A percentile compares a stretch with the other conserved stretches of the same genome.
Conservation (phyloP, 441 rosid genomes). For the Biscutella laevigata region DNA sequence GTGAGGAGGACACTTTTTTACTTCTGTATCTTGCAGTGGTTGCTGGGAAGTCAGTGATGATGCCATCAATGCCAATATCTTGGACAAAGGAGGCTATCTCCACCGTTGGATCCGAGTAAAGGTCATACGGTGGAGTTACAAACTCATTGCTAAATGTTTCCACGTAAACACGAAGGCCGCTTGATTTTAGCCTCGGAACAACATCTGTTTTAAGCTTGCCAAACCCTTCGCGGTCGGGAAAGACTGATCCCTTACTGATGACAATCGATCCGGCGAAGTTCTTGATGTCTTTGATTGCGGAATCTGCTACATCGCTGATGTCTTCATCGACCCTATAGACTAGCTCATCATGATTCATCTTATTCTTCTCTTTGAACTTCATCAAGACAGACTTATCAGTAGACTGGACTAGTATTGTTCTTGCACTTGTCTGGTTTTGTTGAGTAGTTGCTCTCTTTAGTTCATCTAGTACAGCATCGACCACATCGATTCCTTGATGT, state of each 20-base stretch:
- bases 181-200: constrained; percentile 26
- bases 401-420: constrained; percentile 36
- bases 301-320: constrained; percentile 27
- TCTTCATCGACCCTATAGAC: constrained; percentile 36
- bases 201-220: constrained; percentile 10
- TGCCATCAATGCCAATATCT: constrained; percentile 25
- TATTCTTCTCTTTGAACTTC: constrained; percentile 31
- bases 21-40: constrained; percentile 46
- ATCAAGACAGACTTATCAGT: constrained; percentile 38
- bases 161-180: constrained; percentile 36
- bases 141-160: constrained; percentile 41
- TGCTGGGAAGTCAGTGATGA: constrained; percentile 50
- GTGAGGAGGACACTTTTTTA: constrained; percentile 17
- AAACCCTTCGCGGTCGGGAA: constrained; percentile 12
- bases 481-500: constrained; percentile 31
- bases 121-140: constrained; percentile 33
- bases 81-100: constrained; percentile 31
- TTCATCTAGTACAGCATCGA: constrained; percentile 34
- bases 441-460: constrained; percentile 28
- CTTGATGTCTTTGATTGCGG: constrained; percentile 40
- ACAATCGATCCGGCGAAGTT: constrained; percentile 35
- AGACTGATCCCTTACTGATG: constrained; percentile 31
- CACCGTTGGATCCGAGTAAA: constrained; percentile 38
- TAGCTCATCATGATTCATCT: constrained; percentile 20
- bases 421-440: constrained; percentile 12